A percentile compares a stretch with the other conserved stretches of the same genome.
These are phyloP conservation scores for Hygrocybe punicea DNA, from an alignment of 768 basidiomycete genomes.

Conservation along the genomic window DNA sequence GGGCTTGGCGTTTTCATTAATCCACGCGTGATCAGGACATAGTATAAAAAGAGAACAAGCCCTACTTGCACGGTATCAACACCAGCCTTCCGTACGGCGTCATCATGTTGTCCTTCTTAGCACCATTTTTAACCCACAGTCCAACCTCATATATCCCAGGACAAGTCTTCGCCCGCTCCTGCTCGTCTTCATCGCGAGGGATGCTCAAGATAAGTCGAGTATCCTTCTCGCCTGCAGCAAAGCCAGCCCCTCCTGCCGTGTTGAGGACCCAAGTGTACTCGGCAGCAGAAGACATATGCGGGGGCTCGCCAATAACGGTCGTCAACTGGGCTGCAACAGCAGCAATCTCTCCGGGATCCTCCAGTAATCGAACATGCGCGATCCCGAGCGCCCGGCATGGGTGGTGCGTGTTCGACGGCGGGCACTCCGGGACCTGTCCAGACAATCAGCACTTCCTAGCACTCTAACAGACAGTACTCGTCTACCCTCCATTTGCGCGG, in stretches of 20 bases:
- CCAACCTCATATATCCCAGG: slow-evolving; percentile 54
- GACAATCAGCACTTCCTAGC: neutral
- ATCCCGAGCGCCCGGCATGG: slow-evolving; percentile 49
- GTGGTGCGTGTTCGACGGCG: slow-evolving; percentile 48
- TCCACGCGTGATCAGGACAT: too few relatives aligned
- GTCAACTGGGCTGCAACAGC: slow-evolving; percentile 40
- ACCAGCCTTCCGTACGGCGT: slow-evolving; percentile 51
- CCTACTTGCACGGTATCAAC: neutral
- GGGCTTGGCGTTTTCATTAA: too few relatives aligned
- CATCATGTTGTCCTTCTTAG: slow-evolving; percentile 28
- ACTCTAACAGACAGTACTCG: slow-evolving; percentile 6
- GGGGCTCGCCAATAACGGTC: slow-evolving; percentile 45
- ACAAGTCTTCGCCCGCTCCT: slow-evolving; percentile 25
- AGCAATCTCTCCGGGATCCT: slow-evolving; percentile 26
- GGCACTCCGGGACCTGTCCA: slow-evolving; percentile 33
- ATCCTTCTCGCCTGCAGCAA: slow-evolving; percentile 13
- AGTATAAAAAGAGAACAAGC: too few relatives aligned
- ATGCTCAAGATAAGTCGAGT: slow-evolving; percentile 36
- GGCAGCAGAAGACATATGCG: slow-evolving; percentile 24
- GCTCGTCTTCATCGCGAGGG: slow-evolving; percentile 38
- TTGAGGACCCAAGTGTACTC: slow-evolving; percentile 45
- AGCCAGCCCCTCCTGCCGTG: slow-evolving; percentile 26
- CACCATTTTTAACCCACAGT: slow-evolving; percentile 38
- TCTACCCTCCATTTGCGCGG: slow-evolving; percentile 56
- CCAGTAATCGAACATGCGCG: slow-evolving; percentile 47